Evolutionary conservation across 352 stramenopile species (phyloP).

Genomic region (Phytophthora nicotianae): DNA sequence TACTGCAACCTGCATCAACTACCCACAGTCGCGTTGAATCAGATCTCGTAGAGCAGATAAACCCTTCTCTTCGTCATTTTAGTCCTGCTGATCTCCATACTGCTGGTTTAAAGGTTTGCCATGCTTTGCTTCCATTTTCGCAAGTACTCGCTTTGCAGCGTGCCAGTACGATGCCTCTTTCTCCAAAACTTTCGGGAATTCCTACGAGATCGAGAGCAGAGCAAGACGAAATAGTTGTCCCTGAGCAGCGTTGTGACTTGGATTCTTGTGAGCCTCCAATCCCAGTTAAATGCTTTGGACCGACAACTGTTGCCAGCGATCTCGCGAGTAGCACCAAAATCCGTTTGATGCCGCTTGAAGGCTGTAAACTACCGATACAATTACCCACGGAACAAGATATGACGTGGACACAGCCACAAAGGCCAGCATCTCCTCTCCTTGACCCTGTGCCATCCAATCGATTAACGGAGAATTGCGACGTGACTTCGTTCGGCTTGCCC

Average conservation of each 20-base stretch:
- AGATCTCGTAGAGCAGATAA: conserved; percentile 15
- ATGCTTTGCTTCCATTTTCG: conserved; percentile 63
- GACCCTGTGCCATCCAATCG: conserved; percentile 13
- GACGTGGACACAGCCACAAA: conserved; percentile 12
- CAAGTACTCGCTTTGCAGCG: conserved; percentile 59
- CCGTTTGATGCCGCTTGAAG: conserved; percentile 25
- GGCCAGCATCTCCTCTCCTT: conserved; percentile 6
- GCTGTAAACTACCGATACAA: conserved; percentile 3
- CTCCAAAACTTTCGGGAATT: conserved; percentile 1
- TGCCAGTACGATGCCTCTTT: neutral
- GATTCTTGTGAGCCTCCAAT: conserved; percentile 8
- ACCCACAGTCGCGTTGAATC: conserved; percentile 17
- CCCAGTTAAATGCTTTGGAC: conserved; percentile 18
- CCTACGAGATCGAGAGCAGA: conserved; percentile 1
- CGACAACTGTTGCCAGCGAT: conserved; percentile 6
- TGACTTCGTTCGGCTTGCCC: conserved; percentile 14
- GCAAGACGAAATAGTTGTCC: neutral
- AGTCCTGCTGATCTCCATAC: conserved; percentile 54
- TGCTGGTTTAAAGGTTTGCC: conserved; percentile 59
- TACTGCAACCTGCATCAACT: conserved; percentile 15
- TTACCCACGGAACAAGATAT: conserved; percentile 8
- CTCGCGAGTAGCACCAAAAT: conserved; percentile 28
- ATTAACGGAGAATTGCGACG: conserved; percentile 5
- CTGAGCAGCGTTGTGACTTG: conserved; percentile 1
- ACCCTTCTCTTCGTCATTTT: conserved; percentile 44